Conservation (phyloP, 2,329 filamentous ascomycete species). For the Knufia fluminis region DNA sequence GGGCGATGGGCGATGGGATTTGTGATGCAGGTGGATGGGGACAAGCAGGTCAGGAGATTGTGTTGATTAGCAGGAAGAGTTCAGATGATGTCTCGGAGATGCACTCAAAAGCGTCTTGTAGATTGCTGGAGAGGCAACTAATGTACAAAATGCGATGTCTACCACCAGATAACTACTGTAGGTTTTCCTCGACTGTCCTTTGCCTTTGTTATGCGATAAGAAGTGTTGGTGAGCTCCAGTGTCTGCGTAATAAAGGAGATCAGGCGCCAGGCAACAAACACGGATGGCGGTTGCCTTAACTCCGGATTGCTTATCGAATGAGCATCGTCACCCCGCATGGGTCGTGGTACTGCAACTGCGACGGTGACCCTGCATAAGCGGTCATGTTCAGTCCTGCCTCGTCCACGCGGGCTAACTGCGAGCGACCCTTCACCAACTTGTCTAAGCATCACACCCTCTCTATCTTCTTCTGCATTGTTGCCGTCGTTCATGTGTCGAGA, state of each 20-base stretch:
- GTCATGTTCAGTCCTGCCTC: not conserved
- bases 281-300: too few relatives aligned
- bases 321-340: not conserved
- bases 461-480: not conserved
- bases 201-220: too few relatives aligned
- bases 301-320: not conserved
- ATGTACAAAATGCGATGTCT: constrained; percentile 9
- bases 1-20: not conserved
- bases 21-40: constrained; percentile 1
- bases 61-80: constrained; percentile 2
- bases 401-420: not conserved
- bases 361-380: not conserved
- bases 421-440: not conserved
- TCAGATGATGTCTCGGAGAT: not conserved
- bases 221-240: too few relatives aligned
- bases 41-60: constrained; percentile 1
- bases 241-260: not conserved
- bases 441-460: not conserved
- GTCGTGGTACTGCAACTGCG: not conserved
- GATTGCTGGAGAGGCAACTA: not conserved
- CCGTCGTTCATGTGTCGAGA: constrained; percentile 25
- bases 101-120: not conserved
- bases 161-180: too few relatives aligned
- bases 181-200: too few relatives aligned
- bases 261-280: not conserved